Conservation (phyloP, 352 stramenopile species). For the Globisporangium yorkense region DNA sequence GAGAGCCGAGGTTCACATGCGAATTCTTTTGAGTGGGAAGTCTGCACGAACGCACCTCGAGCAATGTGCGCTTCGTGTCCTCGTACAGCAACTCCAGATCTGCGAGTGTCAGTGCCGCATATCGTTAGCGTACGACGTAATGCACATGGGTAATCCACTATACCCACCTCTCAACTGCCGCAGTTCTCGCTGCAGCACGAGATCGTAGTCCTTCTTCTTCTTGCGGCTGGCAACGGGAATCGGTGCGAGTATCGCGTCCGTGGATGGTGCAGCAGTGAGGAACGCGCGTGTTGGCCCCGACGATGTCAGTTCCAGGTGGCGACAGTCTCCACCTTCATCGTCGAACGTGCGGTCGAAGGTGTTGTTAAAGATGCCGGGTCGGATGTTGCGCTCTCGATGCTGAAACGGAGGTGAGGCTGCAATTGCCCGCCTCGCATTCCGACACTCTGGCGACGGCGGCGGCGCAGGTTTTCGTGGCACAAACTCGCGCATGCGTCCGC, state of each 20-base stretch:
- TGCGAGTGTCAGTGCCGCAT: conserved; percentile 1
- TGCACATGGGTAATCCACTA: background rate
- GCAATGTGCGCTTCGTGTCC: conserved; percentile 44
- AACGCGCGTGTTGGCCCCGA: conserved; percentile 2
- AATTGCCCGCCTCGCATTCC: background rate
- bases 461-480: conserved; percentile 24
- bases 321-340: background rate
- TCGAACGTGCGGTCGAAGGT: background rate
- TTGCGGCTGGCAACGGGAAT: background rate
- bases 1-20: too few species aligned
- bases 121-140: background rate
- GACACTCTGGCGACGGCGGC: background rate
- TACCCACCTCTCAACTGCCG: conserved; percentile 28
- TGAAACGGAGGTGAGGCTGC: background rate
- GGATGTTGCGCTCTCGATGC: background rate
- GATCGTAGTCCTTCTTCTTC: conserved; percentile 25
- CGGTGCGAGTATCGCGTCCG: background rate
- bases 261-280: conserved; percentile 6
- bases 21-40: too few species aligned
- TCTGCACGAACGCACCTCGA: conserved; percentile 24
- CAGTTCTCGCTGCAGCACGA: conserved; percentile 30
- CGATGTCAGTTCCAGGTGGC: background rate
- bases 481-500: conserved; percentile 49
- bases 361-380: too few species aligned
- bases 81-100: conserved; percentile 48